Conservation (phyloP, 176 grass and related monocot species). For the Stipa capillata region DNA sequence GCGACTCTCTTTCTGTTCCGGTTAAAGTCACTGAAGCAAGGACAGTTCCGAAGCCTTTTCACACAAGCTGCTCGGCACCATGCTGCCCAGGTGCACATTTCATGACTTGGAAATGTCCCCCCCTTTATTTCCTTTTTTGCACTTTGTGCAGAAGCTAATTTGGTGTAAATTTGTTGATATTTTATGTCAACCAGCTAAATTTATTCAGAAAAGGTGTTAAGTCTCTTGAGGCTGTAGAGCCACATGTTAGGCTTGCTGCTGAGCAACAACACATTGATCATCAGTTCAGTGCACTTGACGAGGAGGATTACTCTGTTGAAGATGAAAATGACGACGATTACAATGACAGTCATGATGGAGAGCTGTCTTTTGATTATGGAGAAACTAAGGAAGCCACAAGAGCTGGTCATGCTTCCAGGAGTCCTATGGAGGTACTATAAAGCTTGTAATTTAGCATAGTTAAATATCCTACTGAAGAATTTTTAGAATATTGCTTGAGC, state of each 20-base stretch:
- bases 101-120: neutral
- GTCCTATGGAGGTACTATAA: constrained; percentile 49
- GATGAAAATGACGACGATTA: constrained; percentile 57
- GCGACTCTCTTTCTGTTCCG: constrained; percentile 90
- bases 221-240: constrained; percentile 82
- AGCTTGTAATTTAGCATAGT: neutral
- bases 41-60: constrained; percentile 92
- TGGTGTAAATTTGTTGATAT: neutral
- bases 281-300: constrained; percentile 82
- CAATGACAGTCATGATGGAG: constrained; percentile 60
- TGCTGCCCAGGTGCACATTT: constrained; percentile 73
- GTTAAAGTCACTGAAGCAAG: constrained; percentile 94
- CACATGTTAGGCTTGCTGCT: constrained; percentile 72
- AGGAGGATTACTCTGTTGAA: constrained; percentile 63
- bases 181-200: constrained; percentile 52
- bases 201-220: constrained; percentile 82
- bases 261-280: constrained; percentile 94
- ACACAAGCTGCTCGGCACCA: constrained; percentile 96
- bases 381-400: constrained; percentile 37
- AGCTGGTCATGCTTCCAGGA: constrained; percentile 39
- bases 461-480: neutral
- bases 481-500: neutral
- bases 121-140: neutral
- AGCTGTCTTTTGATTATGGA: constrained; percentile 80
- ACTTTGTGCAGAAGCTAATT: constrained; percentile 4